These are phyloP conservation scores for Euryodendron excelsum DNA, from an alignment of 148 eudicot genomes.

Conservation along the genomic window DNA sequence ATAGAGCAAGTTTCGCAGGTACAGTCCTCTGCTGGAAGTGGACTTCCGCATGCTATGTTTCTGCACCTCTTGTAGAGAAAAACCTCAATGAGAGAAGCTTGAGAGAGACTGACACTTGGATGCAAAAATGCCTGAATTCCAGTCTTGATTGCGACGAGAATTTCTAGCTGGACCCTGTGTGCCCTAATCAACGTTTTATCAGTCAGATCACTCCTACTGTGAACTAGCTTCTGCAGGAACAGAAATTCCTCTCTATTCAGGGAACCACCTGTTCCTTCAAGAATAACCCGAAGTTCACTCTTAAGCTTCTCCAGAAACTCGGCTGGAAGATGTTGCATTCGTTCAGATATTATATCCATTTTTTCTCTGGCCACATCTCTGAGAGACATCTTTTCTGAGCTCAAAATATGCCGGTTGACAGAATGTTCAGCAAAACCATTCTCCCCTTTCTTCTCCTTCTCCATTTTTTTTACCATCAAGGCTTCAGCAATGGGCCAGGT, in stretches of 20 bases:
- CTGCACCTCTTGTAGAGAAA: slow-evolving; percentile 61
- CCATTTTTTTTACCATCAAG: slow-evolving; percentile 53
- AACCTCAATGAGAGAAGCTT: slow-evolving; percentile 60
- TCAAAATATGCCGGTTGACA: slow-evolving; percentile 60
- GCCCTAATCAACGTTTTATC: slow-evolving; percentile 44
- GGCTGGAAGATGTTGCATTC: slow-evolving; percentile 52
- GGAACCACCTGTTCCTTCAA: slow-evolving; percentile 63
- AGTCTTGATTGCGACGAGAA: slow-evolving; percentile 56
- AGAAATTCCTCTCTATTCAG: slow-evolving; percentile 60
- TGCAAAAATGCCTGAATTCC: slow-evolving; percentile 78
- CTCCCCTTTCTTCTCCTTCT: slow-evolving; percentile 68
- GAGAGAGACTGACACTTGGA: slow-evolving; percentile 63
- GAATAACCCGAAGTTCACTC: slow-evolving; percentile 47
- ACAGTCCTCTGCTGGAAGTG: slow-evolving; percentile 65
- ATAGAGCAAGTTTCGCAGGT: slow-evolving; percentile 53
- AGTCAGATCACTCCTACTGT: slow-evolving; percentile 50
- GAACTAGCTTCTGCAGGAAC: slow-evolving; percentile 52
- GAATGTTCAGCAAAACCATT: slow-evolving; percentile 82
- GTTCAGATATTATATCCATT: slow-evolving; percentile 50
- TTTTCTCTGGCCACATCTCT: slow-evolving; percentile 52
- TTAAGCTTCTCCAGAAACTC: slow-evolving; percentile 57
- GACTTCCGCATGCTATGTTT: slow-evolving; percentile 67
- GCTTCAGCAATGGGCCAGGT: slow-evolving; percentile 84
- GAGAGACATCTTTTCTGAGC: slow-evolving; percentile 71
- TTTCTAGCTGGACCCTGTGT: slow-evolving; percentile 57